These are phyloP conservation scores for Tuber umbilicatum DNA, from an alignment of 495 filamentous ascomycete species.

Conservation along the genomic window DNA sequence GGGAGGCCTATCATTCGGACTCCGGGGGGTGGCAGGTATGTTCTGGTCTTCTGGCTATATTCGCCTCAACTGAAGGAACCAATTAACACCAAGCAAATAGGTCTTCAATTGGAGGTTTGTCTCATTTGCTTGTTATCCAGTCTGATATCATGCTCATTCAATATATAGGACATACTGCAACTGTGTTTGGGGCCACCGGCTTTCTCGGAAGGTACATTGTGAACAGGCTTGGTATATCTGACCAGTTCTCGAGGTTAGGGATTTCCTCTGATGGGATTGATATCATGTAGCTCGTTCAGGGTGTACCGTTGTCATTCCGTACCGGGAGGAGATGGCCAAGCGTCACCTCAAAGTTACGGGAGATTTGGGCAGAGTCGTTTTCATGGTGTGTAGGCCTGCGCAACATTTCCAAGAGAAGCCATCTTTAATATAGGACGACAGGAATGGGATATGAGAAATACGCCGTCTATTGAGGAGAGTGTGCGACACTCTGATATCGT, in stretches of 20 bases:
- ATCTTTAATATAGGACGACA: slow-evolving; percentile 40
- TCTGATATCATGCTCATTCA: slow-evolving; percentile 16
- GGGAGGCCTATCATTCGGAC: slow-evolving; percentile 77
- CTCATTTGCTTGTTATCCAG: background rate
- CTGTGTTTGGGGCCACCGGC: slow-evolving; percentile 95
- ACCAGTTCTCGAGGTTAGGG: background rate
- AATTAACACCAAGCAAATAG: slow-evolving; percentile 45
- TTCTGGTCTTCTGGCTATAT: slow-evolving; percentile 11
- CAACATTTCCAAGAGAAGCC: background rate
- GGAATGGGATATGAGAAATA: slow-evolving; percentile 96
- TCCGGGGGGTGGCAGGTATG: slow-evolving; percentile 70
- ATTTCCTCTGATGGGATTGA: slow-evolving; percentile 42
- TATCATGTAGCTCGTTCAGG: slow-evolving; percentile 64
- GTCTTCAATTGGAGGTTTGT: slow-evolving; percentile 75
- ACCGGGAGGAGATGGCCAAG: slow-evolving; percentile 95
- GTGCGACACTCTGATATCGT: slow-evolving; percentile 96
- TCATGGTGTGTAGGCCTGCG: slow-evolving; percentile 55
- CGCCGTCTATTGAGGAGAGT: slow-evolving; percentile 88
- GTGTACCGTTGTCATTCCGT: slow-evolving; percentile 89
- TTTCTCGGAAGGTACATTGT: slow-evolving; percentile 97
- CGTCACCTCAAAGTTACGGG: slow-evolving; percentile 90
- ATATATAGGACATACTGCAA: slow-evolving; percentile 76
- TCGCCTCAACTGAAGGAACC: background rate
- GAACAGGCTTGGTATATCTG: slow-evolving; percentile 73
- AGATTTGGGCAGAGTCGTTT: slow-evolving; percentile 81